Evolutionary conservation across 306 rosid species (phyloP), one percentile per base, ranked within the genome.

Genomic region (Abrus pulchellus): DNA sequence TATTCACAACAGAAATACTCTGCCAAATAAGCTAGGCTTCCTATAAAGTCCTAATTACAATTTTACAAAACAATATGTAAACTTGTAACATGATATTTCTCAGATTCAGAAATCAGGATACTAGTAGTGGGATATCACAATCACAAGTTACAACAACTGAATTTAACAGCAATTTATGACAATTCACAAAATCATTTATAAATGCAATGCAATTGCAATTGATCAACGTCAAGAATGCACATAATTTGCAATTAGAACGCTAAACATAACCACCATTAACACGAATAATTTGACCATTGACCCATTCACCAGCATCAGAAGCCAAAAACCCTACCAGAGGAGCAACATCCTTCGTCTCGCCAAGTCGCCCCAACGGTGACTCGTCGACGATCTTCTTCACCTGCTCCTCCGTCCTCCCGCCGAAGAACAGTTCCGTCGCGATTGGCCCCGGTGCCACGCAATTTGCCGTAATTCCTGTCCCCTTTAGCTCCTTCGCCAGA

Each of bases 221-320:
- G 20, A 20, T 20, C 20, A 20, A 20, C 20, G 20, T 20, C 20
- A 20, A 20, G 20, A 36, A 36, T 2, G 40, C 2, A 36, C 40
- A 36, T 36, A 36, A 36, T 36, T 36, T 36, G 40, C 40, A 36
- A 36, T 36, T 36, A 2, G 40, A 36, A 36, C 2, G 40, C 45
- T 71, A 83, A 60, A 84, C 85, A 65, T 68, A 84, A 20, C 92
- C 90, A 0, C 92, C 92, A 20, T 89, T 89, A 13, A 79, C 89
- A 12, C 90, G 87, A 72, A 89, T 71, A 9, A 85, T 87, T 60
- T 89, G 92, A 49, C 90, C 92, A 59, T 89, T 89, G 10, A 89
- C 82, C 92, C 90, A 89, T 41, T 74, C 87, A 8, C 86, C 76
- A 0, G 79, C 82, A 56, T 89, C 92, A 8, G 75, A 45, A 7